phyloP scores from a whole-genome alignment of 305 asterid species.

The Fraxinus ornus region DNA sequence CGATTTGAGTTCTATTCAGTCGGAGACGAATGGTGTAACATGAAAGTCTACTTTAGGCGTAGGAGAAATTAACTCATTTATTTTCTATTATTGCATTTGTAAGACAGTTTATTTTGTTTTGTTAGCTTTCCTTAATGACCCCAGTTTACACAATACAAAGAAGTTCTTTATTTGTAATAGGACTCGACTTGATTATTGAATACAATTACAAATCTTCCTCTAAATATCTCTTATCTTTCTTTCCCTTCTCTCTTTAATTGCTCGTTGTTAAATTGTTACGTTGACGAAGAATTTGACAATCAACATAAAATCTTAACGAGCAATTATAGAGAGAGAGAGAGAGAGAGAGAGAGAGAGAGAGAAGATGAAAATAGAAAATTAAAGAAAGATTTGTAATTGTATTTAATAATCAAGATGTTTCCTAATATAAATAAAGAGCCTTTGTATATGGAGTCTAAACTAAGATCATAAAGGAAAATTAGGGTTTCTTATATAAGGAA shows the following conservation, averaged over 20 bases:
- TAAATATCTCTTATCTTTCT: neutral
- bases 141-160: neutral
- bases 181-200: neutral
- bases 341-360: neutral
- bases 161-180: neutral
- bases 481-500: neutral
- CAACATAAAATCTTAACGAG: neutral
- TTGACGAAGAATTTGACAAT: neutral
- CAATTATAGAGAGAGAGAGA: neutral
- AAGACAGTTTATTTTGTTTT: too few species aligned
- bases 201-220: neutral
- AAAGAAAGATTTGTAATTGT: neutral
- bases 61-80: too few species aligned
- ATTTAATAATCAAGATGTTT: neutral
- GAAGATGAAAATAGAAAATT: neutral
- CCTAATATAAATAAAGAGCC: neutral
- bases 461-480: neutral
- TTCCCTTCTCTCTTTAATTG: neutral
- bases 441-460: neutral
- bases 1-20: too few species aligned
- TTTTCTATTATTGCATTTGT: too few species aligned
- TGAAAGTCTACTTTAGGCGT: too few species aligned
- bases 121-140: neutral
- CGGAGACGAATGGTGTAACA: too few species aligned
- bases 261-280: neutral